Evolutionary conservation across 352 stramenopile genomes (phyloP), one percentile per base, ranked within the genome.

Genomic region (Pythium vanterpoolii): DNA sequence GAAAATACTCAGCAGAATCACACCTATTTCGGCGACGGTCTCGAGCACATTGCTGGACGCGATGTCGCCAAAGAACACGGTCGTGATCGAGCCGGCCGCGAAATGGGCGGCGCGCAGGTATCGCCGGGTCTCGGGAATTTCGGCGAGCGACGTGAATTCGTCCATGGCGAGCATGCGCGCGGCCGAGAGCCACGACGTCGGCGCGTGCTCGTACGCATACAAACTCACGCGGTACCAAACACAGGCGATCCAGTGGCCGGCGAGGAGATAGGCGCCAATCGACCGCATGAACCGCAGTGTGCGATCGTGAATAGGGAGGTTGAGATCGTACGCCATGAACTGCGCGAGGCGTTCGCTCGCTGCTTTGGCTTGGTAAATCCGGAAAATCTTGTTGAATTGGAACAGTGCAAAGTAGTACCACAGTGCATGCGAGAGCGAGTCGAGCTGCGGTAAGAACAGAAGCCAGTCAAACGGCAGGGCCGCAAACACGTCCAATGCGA

Each of bases 41-140:
- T 90, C 80, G 13, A 82, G 21, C 14, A 83, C 59, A 56, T 90
- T 90, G 54, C 74, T 71, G 27, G 76, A 85, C 33, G 73, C 74
- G 10, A 90, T 85, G 39, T 90, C 80, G 0, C 80, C 78, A 40
- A 87, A 90, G 19, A 87, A 88, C 3, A 87, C 74, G 1, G 80
- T 90, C 1, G 80, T 78, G 57, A 87, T 88, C 13, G 80, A 88
- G 11, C 77, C 77, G 7, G 72, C 72, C 0, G 74, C 71, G 43
- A 88, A 90, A 39, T 90, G 79, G 7, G 83, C 61, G 14, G 77
- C 76, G 1, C 77, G 77, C 24, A 88, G 34, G 55, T 90, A 90
- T 7, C 71, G 69, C 7, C 77, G 68, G 16, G 64, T 62, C 3
- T 69, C 68, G 2, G 76, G 70, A n/a, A 87, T 64, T 5, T 74